Evolutionary conservation across 2,329 filamentous ascomycete genomes (phyloP).

Genomic region (Ophiostoma angusticollis): DNA sequence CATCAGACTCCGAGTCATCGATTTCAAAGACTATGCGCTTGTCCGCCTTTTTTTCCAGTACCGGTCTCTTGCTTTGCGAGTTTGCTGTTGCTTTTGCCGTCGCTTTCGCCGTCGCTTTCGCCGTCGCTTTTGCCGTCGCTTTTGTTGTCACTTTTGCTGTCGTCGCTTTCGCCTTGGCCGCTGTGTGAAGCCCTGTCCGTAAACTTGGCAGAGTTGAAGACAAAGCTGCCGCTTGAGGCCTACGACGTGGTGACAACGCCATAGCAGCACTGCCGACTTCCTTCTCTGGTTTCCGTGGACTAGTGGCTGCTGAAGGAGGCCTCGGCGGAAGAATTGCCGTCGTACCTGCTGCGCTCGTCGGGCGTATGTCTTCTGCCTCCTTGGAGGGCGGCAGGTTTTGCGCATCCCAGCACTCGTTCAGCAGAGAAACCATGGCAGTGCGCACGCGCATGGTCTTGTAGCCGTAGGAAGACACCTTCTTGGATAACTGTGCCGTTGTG

Average conservation of each 20-base stretch:
- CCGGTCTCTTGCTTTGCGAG: too few relatives aligned
- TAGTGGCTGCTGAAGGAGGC: too few relatives aligned
- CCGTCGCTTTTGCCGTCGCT: background rate
- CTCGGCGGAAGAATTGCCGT: too few relatives aligned
- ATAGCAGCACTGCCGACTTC: too few relatives aligned
- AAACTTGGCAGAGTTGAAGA: too few relatives aligned
- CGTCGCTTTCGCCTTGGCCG: constrained; percentile 1
- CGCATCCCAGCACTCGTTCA: constrained; percentile 53
- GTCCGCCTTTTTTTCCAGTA: too few relatives aligned
- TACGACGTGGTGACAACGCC: too few relatives aligned
- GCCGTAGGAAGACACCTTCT: constrained; percentile 49
- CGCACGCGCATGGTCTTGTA: constrained; percentile 62
- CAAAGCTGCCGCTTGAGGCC: too few relatives aligned
- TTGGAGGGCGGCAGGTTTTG: background rate
- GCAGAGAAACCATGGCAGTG: constrained; percentile 53
- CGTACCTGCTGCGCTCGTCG: too few relatives aligned
- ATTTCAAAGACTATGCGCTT: constrained; percentile 11
- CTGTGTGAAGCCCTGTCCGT: background rate
- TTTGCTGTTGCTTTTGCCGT: constrained; percentile 8
- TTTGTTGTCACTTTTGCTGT: background rate
- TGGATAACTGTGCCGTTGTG: constrained; percentile 49
- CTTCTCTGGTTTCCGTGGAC: too few relatives aligned
- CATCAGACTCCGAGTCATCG: constrained; percentile 11
- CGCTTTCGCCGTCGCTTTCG: constrained; percentile 2
- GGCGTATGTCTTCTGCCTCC: background rate